Percentiles rank a stretch among this genome's conserved stretches.
phyloP scores from a whole-genome alignment of 176 grass and related monocot genomes.

The Stipa capillata region DNA sequence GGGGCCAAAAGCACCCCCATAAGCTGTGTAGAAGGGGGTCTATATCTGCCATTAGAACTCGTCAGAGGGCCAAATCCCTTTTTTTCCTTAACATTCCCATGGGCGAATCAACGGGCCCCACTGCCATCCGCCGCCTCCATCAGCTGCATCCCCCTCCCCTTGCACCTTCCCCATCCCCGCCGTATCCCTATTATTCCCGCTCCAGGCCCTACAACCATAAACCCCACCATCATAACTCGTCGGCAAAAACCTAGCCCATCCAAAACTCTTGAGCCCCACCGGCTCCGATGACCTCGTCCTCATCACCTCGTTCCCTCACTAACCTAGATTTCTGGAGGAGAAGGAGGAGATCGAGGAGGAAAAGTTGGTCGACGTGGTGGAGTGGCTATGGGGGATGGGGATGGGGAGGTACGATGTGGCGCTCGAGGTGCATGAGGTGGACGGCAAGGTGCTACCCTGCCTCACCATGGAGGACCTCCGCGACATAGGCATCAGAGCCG shows the following conservation, averaged over 20 bases:
- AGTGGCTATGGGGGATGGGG: constrained; percentile 45
- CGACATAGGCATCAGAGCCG: constrained; percentile 57
- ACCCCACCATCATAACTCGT: neutral
- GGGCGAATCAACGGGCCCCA: too few relatives aligned
- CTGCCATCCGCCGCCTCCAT: too few relatives aligned
- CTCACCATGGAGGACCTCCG: constrained; percentile 67
- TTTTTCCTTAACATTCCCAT: too few relatives aligned
- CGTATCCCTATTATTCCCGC: constrained; percentile 12
- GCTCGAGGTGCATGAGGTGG: constrained; percentile 62
- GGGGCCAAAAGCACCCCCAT: too few relatives aligned
- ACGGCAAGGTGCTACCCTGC: constrained; percentile 44
- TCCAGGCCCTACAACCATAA: constrained; percentile 15
- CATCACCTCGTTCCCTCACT: constrained; percentile 15
- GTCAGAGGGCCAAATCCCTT: too few relatives aligned
- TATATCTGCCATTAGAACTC: too few relatives aligned
- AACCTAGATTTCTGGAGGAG: neutral
- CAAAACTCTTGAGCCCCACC: neutral
- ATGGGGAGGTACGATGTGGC: constrained; percentile 37
- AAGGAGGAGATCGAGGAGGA: neutral
- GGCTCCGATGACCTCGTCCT: constrained; percentile 1
- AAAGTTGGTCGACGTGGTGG: constrained; percentile 28
- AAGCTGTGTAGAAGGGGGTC: too few relatives aligned
- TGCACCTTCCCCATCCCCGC: constrained; percentile 31
- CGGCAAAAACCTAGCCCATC: neutral
- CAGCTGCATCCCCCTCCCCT: constrained; percentile 26